phyloP scores from a whole-genome alignment of 352 stramenopile species.

The Thraustochytrium striatum region DNA sequence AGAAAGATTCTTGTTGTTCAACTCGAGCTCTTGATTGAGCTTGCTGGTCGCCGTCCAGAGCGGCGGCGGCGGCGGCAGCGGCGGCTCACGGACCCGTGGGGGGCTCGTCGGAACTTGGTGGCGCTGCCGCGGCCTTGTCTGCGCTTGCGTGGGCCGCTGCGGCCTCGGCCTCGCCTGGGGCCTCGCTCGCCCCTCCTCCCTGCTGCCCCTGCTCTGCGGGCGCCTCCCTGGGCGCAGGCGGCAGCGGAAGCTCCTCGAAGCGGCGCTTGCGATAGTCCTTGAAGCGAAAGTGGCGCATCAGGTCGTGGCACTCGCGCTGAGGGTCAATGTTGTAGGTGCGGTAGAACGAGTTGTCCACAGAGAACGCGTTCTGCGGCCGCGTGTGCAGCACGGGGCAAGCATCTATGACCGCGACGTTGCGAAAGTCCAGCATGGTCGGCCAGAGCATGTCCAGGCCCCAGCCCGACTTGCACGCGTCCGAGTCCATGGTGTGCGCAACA shows the following conservation, averaged over 20 bases:
- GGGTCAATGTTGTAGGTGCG: slow-evolving; percentile 11
- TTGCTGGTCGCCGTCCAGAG: too few relatives aligned
- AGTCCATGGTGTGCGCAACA: slow-evolving; percentile 21
- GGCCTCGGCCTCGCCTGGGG: too few relatives aligned
- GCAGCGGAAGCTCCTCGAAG: slow-evolving; percentile 1
- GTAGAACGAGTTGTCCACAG: slow-evolving; percentile 17
- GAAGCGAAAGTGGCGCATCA: slow-evolving; percentile 11
- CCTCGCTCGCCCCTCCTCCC: too few relatives aligned
- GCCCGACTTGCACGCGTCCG: slow-evolving; percentile 17
- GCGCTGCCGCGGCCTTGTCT: too few relatives aligned
- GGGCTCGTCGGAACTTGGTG: too few relatives aligned
- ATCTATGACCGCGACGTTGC: slow-evolving; percentile 25
- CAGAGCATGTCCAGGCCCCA: slow-evolving; percentile 42
- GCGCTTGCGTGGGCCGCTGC: too few relatives aligned
- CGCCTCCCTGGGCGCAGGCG: not conserved
- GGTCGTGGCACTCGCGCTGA: slow-evolving; percentile 28
- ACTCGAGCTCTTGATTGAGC: too few relatives aligned
- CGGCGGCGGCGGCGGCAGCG: too few relatives aligned
- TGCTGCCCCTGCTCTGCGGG: too few relatives aligned
- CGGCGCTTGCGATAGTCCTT: not conserved
- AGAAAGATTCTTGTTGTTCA: too few relatives aligned
- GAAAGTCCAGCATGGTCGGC: slow-evolving; percentile 22
- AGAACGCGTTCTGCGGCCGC: slow-evolving; percentile 27
- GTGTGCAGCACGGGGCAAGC: slow-evolving; percentile 21
- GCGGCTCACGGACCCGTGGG: too few relatives aligned